phyloP scores from a whole-genome alignment of 2,329 filamentous ascomycete species.

The Fusarium sacchari region DNA sequence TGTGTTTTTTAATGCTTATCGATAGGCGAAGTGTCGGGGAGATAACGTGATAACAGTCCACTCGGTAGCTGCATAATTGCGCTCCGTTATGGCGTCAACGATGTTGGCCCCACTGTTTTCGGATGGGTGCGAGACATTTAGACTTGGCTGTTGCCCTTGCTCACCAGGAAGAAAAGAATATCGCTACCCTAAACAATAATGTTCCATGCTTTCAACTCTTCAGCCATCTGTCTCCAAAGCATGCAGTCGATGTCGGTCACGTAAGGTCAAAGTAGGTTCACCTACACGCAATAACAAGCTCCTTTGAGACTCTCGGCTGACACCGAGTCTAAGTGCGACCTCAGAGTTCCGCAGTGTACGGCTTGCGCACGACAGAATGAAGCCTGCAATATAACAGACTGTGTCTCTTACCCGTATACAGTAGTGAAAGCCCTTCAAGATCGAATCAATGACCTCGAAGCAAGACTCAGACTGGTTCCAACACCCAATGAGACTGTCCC shows the following conservation, averaged over 20 bases:
- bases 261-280: conserved; percentile 1
- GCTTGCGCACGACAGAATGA: background rate
- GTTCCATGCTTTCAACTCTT: background rate
- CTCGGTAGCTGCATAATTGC: background rate
- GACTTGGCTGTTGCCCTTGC: too few species aligned
- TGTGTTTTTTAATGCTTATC: background rate
- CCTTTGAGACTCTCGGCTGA: background rate
- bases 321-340: background rate
- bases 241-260: background rate
- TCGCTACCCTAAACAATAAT: background rate
- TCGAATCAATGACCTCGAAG: background rate
- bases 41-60: fast-evolving
- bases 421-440: background rate
- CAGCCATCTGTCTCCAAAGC: background rate
- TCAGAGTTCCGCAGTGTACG: background rate
- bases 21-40: background rate
- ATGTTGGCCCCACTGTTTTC: background rate
- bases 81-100: background rate
- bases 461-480: background rate
- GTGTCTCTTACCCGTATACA: background rate
- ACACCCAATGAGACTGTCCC: background rate
- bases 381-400: background rate
- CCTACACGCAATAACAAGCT: fast-evolving
- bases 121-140: background rate
- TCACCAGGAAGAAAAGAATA: too few species aligned